Conservation (phyloP, 805 yeast genomes). For the Pichia rugopelliculosa region DNA sequence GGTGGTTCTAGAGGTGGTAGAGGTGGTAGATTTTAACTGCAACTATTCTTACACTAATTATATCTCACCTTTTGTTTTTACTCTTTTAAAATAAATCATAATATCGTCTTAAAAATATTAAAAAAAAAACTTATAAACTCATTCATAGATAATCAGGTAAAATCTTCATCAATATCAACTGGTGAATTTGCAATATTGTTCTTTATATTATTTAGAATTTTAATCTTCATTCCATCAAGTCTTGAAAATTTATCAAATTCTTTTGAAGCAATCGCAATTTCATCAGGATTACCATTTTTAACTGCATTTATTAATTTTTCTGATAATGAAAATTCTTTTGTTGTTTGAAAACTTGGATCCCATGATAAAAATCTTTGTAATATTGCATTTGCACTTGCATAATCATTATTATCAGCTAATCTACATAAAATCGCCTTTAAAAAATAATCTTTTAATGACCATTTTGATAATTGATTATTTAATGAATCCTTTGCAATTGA, state of each 20-base stretch:
- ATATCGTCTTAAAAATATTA: background rate
- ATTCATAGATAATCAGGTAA: conserved; percentile 23
- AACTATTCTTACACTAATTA: background rate
- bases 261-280: conserved; percentile 62
- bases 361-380: conserved; percentile 55
- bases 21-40: conserved; percentile 1
- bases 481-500: conserved; percentile 68
- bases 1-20: conserved; percentile 26
- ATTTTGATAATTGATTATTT: conserved; percentile 68
- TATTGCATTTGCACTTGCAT: conserved; percentile 76
- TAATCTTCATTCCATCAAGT: conserved; percentile 87
- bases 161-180: conserved; percentile 29
- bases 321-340: conserved; percentile 69
- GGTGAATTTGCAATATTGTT: conserved; percentile 29
- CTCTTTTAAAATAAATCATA: background rate
- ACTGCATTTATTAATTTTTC: conserved; percentile 65
- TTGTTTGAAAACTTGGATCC: conserved; percentile 68
- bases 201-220: conserved; percentile 76
- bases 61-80: background rate
- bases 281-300: conserved; percentile 71
- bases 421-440: conserved; percentile 76
- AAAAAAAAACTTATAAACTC: background rate
- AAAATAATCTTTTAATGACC: conserved; percentile 91
- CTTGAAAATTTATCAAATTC: conserved; percentile 84
- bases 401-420: conserved; percentile 69